Base-by-base conservation (phyloP, 306 rosid species). In the Inga leiocalycina region DNA sequence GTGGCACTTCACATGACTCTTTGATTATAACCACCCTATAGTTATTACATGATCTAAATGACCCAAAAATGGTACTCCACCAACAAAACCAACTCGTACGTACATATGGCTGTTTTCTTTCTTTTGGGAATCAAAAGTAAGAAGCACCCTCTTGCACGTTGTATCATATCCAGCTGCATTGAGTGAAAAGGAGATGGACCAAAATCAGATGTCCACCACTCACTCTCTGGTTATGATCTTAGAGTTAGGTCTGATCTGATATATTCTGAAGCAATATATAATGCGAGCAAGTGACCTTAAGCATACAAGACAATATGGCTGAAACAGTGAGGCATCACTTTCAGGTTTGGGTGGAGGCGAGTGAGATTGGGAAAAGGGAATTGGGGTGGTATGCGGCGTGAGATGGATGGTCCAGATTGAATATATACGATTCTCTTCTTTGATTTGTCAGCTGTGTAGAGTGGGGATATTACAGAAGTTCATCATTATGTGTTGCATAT, bases 251-350 rank as follows among this genome's bases (percentile, higher is more conserved):
- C 54, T 49, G 54, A 49, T 49, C 17, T 39, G 43, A 39, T 37
- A 37, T 37, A 49, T 49, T 49, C 54, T 49, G 7, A 67, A 27
- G 32, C 27, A 52, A 52, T 6, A 17, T 2, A 17, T 5, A 52
- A 69, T 70, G 27, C 1, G 41, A 1, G 51, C 19, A 74, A 12
- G 73, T 19, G 65, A 15, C 27, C 19, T 10, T 4, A 10, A 27
- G 13, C 52, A 67, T 39, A 11, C 0, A 16, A 22, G 66, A 71
- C 41, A 79, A 6, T 5, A 70, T 69, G 17, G 35, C 32, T 69
- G 44, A 43, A 54, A 19, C 43, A 39, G 64, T 59, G 84, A 72
- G 16, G 79, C 72, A 70, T 77, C 82, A 57, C 85, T 76, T 57
- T 76, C 85, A 56, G 57, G 44, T 68, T 76, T 67, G 8, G 34